Percentiles rank a stretch among this genome's conserved stretches.
Conservation (phyloP, 2,329 filamentous ascomycete species). For the Colletotrichum sp. region DNA sequence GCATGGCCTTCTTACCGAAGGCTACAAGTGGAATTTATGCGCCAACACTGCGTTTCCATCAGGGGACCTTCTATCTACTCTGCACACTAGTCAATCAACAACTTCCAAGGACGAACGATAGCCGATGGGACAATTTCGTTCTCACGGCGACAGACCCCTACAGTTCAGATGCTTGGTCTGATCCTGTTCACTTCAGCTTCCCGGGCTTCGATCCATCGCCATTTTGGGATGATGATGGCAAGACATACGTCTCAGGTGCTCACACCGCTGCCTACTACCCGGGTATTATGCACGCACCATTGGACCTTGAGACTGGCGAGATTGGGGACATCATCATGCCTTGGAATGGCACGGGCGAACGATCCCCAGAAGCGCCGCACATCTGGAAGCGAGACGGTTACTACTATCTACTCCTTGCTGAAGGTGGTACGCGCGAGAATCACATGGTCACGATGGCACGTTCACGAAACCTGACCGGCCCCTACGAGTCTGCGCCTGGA, state of each 20-base stretch:
- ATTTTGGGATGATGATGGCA: slow-evolving; percentile 62
- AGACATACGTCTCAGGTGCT: slow-evolving; percentile 51
- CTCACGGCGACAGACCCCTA: slow-evolving; percentile 24
- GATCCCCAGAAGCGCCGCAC: slow-evolving; percentile 57
- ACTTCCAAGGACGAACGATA: background rate
- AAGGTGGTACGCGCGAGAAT: slow-evolving; percentile 53
- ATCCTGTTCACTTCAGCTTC: slow-evolving; percentile 28
- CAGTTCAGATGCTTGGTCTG: slow-evolving; percentile 27
- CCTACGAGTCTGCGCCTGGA: slow-evolving; percentile 44
- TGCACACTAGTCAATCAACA: slow-evolving; percentile 32
- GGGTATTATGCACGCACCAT: slow-evolving; percentile 43
- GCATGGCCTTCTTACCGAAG: slow-evolving; percentile 30
- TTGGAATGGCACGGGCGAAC: slow-evolving; percentile 53
- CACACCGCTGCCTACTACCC: slow-evolving; percentile 27
- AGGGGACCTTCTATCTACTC: slow-evolving; percentile 49
- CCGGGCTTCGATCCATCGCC: slow-evolving; percentile 50
- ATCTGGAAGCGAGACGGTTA: slow-evolving; percentile 55
- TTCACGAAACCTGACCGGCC: slow-evolving; percentile 44
- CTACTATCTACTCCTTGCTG: slow-evolving; percentile 59
- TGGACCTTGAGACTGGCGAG: slow-evolving; percentile 44
- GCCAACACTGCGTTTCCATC: slow-evolving; percentile 46
- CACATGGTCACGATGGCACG: slow-evolving; percentile 56
- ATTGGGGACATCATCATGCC: slow-evolving; percentile 42
- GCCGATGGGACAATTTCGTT: slow-evolving; percentile 19
- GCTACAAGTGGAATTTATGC: slow-evolving; percentile 51